Base-by-base conservation (phyloP, 2,329 filamentous ascomycete genomes). In the Coniochaeta prunicola region DNA sequence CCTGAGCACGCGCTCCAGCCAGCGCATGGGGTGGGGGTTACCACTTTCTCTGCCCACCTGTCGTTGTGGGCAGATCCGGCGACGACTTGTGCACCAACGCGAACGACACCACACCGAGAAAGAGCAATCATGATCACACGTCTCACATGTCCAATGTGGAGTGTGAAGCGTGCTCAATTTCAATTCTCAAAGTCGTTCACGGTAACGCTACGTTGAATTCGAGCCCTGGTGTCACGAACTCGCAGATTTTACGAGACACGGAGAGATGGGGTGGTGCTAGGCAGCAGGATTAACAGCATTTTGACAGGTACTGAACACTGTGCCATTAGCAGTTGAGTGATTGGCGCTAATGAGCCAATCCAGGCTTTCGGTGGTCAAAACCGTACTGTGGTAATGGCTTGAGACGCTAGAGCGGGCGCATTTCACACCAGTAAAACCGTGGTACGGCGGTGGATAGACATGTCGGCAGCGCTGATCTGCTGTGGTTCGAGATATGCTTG, bases 1-100 rank as follows among this genome's bases (percentile, higher is more conserved):
- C 31, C 42, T 48, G 30, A 38, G 48, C 40, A 34, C 57, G 48
- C 53, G 53, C 40, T 21, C 53, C 56, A 31, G 36, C 13, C 57
- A 55, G 50, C 30, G 36, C 50, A 63, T 59, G 58, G 21, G 24
- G 36, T 50, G 40, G 57, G 34, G 58, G 15, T 53, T n/a, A n/a
- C 60, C 58, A 50, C 53, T 58, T 57, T 5, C 38, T 50, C 45
- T 57, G 59, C 40, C 50, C 59, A 59, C 61, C 54, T 59, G 45
- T 60, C 59, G 38, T 55, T 19, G 57, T 58, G 31, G 17, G n/a
- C n/a, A n/a, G n/a, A n/a, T n/a, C n/a, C n/a, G n/a, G n/a, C n/a
- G n/a, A n/a, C n/a, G n/a, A 7, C 38, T 42, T 42, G 38, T 19
- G 38, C 38, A 42, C 19, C 40, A 12, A 45, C 6, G 26, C n/a